Base-by-base conservation (phyloP, 352 stramenopile species). In the Pythium angustatum region DNA sequence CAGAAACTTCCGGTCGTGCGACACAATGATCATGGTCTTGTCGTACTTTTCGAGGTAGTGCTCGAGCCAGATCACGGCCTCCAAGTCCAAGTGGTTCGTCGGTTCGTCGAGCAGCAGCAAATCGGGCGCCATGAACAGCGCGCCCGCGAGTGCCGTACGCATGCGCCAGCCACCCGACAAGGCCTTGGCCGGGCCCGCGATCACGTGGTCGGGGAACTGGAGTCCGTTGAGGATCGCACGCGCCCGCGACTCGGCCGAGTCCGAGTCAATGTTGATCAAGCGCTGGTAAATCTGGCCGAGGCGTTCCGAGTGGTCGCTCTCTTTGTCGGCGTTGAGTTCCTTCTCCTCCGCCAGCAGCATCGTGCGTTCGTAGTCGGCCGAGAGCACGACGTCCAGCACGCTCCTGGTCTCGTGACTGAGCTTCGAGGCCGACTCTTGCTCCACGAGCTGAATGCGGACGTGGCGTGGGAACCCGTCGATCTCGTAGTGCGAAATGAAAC, bases 391-490 rank as follows among this genome's bases (percentile, higher is more conserved):
- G 22, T 98, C 75, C n/a, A 99, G 68, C 21, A 99, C 94, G 45
- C 83, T 97, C 22, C 88, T 86, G 14, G 78, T 80, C 54, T 93
- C 84, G 34, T 78, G 75, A 54, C 76, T 91, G 30, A 94, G 74
- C 65, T 93, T 94, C n/a, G 79, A 94, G 22, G 83, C 82, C 28
- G 81, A 93, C 69, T 99, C 96, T 75, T 99, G 96, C 68, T 97
- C 87, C 17, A 99, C 96, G 73, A 98, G 85, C 66, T 98, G 89
- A 27, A 99, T 97, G 54, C 96, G 83, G 36, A 98, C 85, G 82
- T 99, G 96, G 24, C 85, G 78, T 10, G 97, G 97, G 78, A 99
- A 99, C 3, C 96, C 96, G 53, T 99, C 94, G 48, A 99, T 92
- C 72, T 98, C 87, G 75, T 98, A 97, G 66, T 94, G 88, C 31